Evolutionary conservation across 2,329 filamentous ascomycete species (phyloP).

Genomic region (Lecanicillium sp.): DNA sequence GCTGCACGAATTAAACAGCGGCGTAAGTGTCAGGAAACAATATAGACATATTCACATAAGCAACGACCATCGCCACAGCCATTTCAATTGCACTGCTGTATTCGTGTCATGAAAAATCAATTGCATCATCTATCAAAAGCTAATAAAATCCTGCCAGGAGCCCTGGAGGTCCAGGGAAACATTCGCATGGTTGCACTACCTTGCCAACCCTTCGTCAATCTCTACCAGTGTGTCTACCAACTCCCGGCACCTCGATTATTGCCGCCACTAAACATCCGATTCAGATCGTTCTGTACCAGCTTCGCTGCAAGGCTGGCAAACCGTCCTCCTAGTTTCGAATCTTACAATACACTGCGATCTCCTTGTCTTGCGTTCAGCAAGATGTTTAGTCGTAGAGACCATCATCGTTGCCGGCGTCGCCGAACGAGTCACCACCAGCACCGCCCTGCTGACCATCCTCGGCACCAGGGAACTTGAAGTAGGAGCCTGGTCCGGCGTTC

Average conservation of each 20-base stretch:
- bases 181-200: too few species aligned
- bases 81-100: too few species aligned
- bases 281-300: conserved; percentile 8
- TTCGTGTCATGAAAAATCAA: conserved; percentile 16
- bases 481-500: conserved; percentile 88
- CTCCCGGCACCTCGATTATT: conserved; percentile 23
- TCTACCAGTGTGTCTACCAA: conserved; percentile 21
- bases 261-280: conserved; percentile 12
- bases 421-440: conserved; percentile 59
- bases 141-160: conserved; percentile 12
- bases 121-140: conserved; percentile 24
- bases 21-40: too few species aligned
- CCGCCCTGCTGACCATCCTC: conserved; percentile 54
- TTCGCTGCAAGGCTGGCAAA: too few species aligned
- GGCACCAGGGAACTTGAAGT: conserved; percentile 91
- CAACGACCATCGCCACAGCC: too few species aligned
- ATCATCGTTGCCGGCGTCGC: conserved; percentile 86
- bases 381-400: conserved; percentile 86
- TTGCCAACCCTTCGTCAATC: background rate
- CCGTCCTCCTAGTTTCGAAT: too few species aligned
- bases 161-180: too few species aligned
- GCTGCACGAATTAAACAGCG: too few species aligned
- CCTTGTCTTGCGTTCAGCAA: conserved; percentile 8
- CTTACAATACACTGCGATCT: conserved; percentile 33
- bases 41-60: too few species aligned